Evolutionary conservation across 1,284 basidiomycete genomes (phyloP), one percentile per base, ranked within the genome.

Genomic region (Melampsora larici-populina): DNA sequence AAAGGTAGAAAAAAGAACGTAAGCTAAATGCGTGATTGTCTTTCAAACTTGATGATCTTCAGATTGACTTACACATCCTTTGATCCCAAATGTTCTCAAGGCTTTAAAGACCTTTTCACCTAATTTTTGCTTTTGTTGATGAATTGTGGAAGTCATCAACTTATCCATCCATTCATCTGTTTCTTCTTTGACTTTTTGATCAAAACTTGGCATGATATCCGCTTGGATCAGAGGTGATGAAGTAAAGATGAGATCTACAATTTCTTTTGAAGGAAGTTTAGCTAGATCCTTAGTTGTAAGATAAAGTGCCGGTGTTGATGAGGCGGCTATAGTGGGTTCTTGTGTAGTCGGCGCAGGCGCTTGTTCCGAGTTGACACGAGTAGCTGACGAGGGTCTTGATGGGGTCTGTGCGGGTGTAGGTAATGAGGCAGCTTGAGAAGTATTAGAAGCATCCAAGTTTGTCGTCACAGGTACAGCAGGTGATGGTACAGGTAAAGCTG

Each of bases 81-180:
- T 93, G 83, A 93, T 86, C 15, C 91, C 91, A 81, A 90, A 90
- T 8, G 87, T 87, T 84, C 92, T 93, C 82, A 93, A 86, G 62
- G 90, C 88, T 83, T 90, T 90, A 87, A 89, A 92, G 46, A 83
- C 78, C 51, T 81, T 80, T 31, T 83, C 82, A 49, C 82, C 82
- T 5, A 83, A 66, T 66, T 82, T 82, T n/a, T 77, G 75, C 62
- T 77, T 77, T 29, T 70, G 75, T 40, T 77, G 75, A 36, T 70
- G 67, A 36, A 68, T 40, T 5, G 60, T 69, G 15, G 18, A 9
- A 3, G 63, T 17, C 6, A 2, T n/a, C 26, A 63, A 70, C 2
- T 29, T 33, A 21, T 70, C 60, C 2, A 77, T 36, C 75, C 66
- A 70, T 9, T 29, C 29, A 17, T 77, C 67, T 15, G 60, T 70